A percentile compares a stretch with the other conserved stretches of the same genome.
phyloP scores from a whole-genome alignment of 106 monocot species.

The Apostasia ramifera region DNA sequence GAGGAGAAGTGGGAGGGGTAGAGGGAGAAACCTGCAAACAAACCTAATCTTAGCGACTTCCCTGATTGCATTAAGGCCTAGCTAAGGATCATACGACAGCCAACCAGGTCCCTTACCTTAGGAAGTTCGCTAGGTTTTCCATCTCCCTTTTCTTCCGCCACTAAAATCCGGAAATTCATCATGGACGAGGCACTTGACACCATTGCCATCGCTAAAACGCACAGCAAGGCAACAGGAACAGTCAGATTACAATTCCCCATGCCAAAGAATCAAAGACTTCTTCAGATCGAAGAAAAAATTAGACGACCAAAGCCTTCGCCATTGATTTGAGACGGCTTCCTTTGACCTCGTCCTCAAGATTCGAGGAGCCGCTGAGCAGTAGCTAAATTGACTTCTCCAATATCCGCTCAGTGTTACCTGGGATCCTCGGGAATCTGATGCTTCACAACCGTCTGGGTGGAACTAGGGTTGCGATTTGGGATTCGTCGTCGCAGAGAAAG shows the following conservation, averaged over 20 bases:
- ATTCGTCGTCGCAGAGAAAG: no score
- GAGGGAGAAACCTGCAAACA: constrained; percentile 3
- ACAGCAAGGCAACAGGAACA: background rate
- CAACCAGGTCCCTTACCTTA: background rate
- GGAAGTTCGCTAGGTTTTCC: background rate
- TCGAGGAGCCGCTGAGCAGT: no score
- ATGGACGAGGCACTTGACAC: background rate
- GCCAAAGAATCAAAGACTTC: background rate
- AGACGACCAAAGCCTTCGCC: background rate
- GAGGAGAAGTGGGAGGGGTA: background rate
- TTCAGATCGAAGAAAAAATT: background rate
- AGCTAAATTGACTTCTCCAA: no score
- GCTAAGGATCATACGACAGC: background rate
- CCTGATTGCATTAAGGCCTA: background rate
- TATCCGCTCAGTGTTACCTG: no score
- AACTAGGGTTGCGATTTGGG: no score
- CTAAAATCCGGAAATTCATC: background rate
- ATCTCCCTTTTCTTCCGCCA: constrained; percentile 8
- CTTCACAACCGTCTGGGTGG: no score
- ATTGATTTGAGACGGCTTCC: no score
- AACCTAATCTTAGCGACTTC: background rate
- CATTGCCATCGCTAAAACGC: background rate
- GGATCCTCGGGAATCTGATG: no score
- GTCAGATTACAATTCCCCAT: background rate
- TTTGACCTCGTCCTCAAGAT: no score